Percentiles rank a stretch among this genome's conserved stretches.
Conservation (phyloP, 1,139 yeast genomes). For the Diutina mesorugosa region DNA sequence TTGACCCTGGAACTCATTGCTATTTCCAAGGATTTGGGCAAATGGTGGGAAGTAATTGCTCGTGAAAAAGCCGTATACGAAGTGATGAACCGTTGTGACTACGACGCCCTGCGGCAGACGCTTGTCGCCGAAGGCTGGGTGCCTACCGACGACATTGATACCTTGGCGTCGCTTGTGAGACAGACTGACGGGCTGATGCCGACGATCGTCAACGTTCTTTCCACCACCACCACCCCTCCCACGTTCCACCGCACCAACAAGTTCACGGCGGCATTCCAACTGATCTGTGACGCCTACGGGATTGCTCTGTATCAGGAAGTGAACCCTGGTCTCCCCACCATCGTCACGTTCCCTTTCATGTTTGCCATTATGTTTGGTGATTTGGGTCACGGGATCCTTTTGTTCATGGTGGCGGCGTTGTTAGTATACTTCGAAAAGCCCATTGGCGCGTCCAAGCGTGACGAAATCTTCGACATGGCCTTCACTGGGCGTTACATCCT, state of each 20-base stretch:
- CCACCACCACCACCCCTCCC: slow-evolving; percentile 82
- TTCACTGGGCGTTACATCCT: slow-evolving; percentile 83
- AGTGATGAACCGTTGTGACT: slow-evolving; percentile 54
- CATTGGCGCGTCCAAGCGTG: slow-evolving; percentile 60
- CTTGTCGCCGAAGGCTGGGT: slow-evolving; percentile 75
- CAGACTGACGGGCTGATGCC: slow-evolving; percentile 28
- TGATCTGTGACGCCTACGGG: slow-evolving; percentile 91
- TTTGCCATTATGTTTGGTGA: slow-evolving; percentile 99
- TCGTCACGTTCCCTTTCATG: slow-evolving; percentile 96
- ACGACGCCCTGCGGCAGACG: slow-evolving; percentile 50
- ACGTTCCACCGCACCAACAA: slow-evolving; percentile 87
- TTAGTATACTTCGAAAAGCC: slow-evolving; percentile 58
- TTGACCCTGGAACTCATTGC: slow-evolving; percentile 60
- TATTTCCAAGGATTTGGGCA: slow-evolving; percentile 56
- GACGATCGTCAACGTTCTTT: slow-evolving; percentile 67
- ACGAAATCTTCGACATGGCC: slow-evolving; percentile 96
- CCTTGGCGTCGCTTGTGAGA: slow-evolving; percentile 9
- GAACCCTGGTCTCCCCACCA: slow-evolving; percentile 90
- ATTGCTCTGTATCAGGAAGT: slow-evolving; percentile 90
- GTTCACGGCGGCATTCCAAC: slow-evolving; percentile 84
- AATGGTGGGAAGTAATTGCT: slow-evolving; percentile 58
- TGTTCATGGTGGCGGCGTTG: slow-evolving; percentile 57
- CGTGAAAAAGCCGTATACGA: slow-evolving; percentile 62
- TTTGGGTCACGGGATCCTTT: slow-evolving; percentile 84
- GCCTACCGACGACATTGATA: slow-evolving; percentile 43